These are phyloP conservation scores for Calonectria leucothoes DNA, from an alignment of 2,329 filamentous ascomycete species.

Conservation along the genomic window DNA sequence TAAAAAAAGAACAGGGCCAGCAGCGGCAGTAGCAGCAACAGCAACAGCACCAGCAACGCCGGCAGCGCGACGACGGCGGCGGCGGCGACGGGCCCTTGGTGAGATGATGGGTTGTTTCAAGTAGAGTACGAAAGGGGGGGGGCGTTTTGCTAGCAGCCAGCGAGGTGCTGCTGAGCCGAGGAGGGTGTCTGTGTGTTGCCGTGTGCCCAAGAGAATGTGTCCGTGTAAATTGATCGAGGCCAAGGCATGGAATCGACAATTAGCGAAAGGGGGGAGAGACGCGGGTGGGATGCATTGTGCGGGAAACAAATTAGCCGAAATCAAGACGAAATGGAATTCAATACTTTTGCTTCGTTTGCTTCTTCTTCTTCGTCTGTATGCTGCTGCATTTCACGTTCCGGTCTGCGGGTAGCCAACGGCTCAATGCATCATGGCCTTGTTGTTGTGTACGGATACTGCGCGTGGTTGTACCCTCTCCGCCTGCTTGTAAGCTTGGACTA, in stretches of 20 bases:
- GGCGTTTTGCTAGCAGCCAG: slow-evolving; percentile 3
- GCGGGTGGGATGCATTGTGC: not conserved
- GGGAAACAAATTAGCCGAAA: not conserved
- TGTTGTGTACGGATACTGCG: too few relatives aligned
- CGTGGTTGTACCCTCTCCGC: too few relatives aligned
- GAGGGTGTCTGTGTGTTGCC: slow-evolving; percentile 8
- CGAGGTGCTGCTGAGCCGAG: not conserved
- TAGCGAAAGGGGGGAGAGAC: not conserved
- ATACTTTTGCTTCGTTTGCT: too few relatives aligned
- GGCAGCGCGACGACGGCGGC: too few relatives aligned
- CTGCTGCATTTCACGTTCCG: too few relatives aligned
- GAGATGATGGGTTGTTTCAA: slow-evolving; percentile 38
- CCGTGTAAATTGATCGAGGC: slow-evolving; percentile 4
- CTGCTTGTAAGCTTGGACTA: too few relatives aligned
- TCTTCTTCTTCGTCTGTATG: too few relatives aligned
- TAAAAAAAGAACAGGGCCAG: not conserved
- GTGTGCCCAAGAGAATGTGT: not conserved
- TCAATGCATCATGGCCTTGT: too few relatives aligned
- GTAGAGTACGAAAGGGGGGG: slow-evolving; percentile 30
- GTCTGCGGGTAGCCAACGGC: too few relatives aligned
- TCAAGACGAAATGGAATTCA: not conserved
- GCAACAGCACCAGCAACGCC: not conserved
- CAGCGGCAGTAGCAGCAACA: not conserved
- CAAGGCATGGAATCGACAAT: not conserved
- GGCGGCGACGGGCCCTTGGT: not conserved